A percentile compares a stretch with the other conserved stretches of the same genome.
These are phyloP conservation scores for Apiospora pterosperma DNA, from an alignment of 2,329 filamentous ascomycete species.

Conservation along the genomic window DNA sequence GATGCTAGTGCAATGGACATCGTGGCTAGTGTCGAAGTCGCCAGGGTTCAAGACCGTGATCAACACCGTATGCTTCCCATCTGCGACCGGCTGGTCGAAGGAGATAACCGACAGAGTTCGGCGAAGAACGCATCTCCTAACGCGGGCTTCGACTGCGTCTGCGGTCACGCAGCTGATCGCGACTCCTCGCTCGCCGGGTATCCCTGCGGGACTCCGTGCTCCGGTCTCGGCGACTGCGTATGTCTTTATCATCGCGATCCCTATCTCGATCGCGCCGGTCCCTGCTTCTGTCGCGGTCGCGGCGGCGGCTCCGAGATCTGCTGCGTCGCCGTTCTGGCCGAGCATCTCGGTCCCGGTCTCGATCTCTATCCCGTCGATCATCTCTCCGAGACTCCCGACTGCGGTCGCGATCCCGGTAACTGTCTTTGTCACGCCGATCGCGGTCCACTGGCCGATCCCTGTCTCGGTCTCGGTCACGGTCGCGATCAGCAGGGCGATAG, in stretches of 20 bases:
- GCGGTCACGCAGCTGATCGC: slow-evolving; percentile 15
- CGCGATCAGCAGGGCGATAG: slow-evolving; percentile 8
- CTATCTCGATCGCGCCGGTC: slow-evolving; percentile 30
- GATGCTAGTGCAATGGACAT: not conserved
- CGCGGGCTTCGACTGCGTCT: slow-evolving; percentile 23
- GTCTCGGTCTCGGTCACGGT: slow-evolving; percentile 13
- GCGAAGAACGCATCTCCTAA: slow-evolving; percentile 11
- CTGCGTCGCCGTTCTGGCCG: slow-evolving; percentile 17
- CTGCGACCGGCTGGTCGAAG: not conserved
- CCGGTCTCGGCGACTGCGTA: slow-evolving; percentile 20
- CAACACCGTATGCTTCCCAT: not conserved
- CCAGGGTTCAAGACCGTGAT: not conserved
- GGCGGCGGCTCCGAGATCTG: slow-evolving; percentile 28
- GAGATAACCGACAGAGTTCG: not conserved
- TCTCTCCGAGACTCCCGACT: slow-evolving; percentile 16
- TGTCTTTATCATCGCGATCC: slow-evolving; percentile 27
- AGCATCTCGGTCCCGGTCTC: slow-evolving; percentile 27
- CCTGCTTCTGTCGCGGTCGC: slow-evolving; percentile 28
- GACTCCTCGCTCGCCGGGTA: slow-evolving; percentile 14
- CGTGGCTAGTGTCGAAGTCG: not conserved
- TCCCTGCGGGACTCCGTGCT: slow-evolving; percentile 13
- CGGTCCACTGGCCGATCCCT: slow-evolving; percentile 6
- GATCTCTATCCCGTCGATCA: slow-evolving; percentile 15
- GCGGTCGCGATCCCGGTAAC: slow-evolving; percentile 13
- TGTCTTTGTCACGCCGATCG: not conserved